Evolutionary conservation across 371 early-diverging fungal genomes (phyloP), one percentile per base, ranked within the genome.

Genomic region (Mucor velutinosus): DNA sequence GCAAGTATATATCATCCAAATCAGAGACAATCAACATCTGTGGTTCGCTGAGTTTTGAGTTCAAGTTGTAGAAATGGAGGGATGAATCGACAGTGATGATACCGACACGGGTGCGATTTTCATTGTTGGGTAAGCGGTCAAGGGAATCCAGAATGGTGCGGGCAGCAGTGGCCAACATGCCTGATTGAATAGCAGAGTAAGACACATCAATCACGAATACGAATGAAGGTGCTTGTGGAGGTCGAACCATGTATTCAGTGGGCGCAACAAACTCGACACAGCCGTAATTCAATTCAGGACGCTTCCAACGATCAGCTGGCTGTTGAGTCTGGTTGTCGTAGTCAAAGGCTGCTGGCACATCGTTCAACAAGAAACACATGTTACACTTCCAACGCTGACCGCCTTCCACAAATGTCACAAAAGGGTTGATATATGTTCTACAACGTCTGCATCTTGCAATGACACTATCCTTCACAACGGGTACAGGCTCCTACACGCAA

Each of bases 351-450:
- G 84, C 74, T 15, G 94, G 94, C 4, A 94, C 92, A 67, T 95
- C 94, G 69, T 95, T 95, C 55, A 84, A 84, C 62, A 93, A 68
- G 25, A 80, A 84, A 76, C 95, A 95, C 81, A 94, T 78, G 75
- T 94, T 94, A 72, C 95, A 95, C 71, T 85, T 85, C 95, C 95
- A 95, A 62, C 90, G 75, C 10, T 88, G 77, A 0, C 92, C 94
- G 37, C 91, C 91, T 64, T 92, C 93, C 0, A 90, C 81, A 75
- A 92, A 94, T 64, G 85, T 84, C 10, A 94, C 89, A 83, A 89
- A 95, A 11, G 95, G 95, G 67, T 94, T 95, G 71, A 95, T 91
- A 66, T 95, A 95, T 1, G 94, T 88, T 51, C 93, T 82, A 84
- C 95, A 95, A 14, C 94, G 85, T 19, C 92, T 80, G 79, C 95